These are phyloP conservation scores for Hypholoma sublateritium DNA, from an alignment of 768 basidiomycete species.

Conservation along the genomic window DNA sequence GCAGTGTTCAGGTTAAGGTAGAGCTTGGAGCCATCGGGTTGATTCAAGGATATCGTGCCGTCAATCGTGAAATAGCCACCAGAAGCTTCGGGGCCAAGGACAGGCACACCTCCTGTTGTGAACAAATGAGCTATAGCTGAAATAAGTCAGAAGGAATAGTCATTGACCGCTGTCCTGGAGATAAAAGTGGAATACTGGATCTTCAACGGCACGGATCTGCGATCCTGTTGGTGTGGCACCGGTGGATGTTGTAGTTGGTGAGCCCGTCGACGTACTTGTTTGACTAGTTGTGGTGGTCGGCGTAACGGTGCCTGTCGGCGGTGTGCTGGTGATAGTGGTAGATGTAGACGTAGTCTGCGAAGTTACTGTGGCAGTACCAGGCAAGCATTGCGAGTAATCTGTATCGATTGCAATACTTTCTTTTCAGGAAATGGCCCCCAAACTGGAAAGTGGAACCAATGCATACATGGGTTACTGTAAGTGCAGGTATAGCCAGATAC, in stretches of 20 bases:
- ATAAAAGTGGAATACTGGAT: constrained; percentile 58
- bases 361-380: constrained; percentile 28
- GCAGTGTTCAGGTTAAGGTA: constrained; percentile 48
- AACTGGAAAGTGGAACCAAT: background rate
- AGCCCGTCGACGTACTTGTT: constrained; percentile 8
- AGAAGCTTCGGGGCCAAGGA: constrained; percentile 51
- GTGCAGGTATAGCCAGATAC: constrained; percentile 44
- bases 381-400: constrained; percentile 59
- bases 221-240: constrained; percentile 40
- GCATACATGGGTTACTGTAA: constrained; percentile 36
- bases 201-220: constrained; percentile 52
- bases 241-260: constrained; percentile 28
- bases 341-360: constrained; percentile 15
- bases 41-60: constrained; percentile 44
- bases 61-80: constrained; percentile 52
- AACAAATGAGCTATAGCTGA: background rate
- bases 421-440: background rate
- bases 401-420: background rate
- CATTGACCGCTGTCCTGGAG: constrained; percentile 46
- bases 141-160: background rate
- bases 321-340: constrained; percentile 3
- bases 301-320: background rate
- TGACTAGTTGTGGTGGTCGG: background rate
- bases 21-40: constrained; percentile 37
- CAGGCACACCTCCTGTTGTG: constrained; percentile 41